Conservation (phyloP, 495 filamentous ascomycete species). For the Penicillium desertorum region DNA sequence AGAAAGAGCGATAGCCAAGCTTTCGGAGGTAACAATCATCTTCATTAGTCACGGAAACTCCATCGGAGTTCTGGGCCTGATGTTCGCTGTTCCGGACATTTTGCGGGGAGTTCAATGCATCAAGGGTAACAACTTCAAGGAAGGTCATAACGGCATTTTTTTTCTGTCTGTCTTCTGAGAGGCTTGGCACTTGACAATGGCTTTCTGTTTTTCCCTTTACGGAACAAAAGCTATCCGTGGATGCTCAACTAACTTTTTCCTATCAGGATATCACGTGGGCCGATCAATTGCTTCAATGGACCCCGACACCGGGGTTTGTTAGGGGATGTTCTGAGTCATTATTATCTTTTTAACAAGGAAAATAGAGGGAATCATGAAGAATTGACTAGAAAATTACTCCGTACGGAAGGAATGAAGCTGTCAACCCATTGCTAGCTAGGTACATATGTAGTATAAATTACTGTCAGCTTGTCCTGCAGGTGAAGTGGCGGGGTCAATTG, state of each 20-base stretch:
- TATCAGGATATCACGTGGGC: slow-evolving; percentile 6
- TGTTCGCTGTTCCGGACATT: slow-evolving; percentile 6
- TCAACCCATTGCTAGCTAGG: no score
- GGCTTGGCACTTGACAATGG: neutral
- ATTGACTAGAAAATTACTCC: neutral
- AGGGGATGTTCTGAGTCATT: neutral
- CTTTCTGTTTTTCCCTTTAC: neutral
- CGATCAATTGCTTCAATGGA: slow-evolving; percentile 11
- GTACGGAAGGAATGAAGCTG: no score
- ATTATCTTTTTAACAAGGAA: neutral
- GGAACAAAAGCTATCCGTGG: neutral
- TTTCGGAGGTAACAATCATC: slow-evolving; percentile 37
- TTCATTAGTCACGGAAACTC: slow-evolving; percentile 23
- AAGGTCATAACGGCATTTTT: neutral
- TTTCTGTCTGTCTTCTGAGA: neutral
- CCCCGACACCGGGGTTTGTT: slow-evolving; percentile 9
- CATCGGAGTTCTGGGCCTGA: slow-evolving; percentile 4
- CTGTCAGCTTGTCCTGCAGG: neutral
- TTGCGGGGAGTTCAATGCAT: slow-evolving; percentile 18
- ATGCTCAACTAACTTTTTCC: slow-evolving; percentile 5
- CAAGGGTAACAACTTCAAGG: slow-evolving; percentile 1
- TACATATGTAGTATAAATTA: no score
- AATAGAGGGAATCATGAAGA: neutral
- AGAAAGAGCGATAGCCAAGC: slow-evolving; percentile 35
- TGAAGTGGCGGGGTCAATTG: slow-evolving; percentile 9